These are phyloP conservation scores for Cucurbita pepo DNA, from an alignment of 306 rosid genomes.

Conservation along the genomic window DNA sequence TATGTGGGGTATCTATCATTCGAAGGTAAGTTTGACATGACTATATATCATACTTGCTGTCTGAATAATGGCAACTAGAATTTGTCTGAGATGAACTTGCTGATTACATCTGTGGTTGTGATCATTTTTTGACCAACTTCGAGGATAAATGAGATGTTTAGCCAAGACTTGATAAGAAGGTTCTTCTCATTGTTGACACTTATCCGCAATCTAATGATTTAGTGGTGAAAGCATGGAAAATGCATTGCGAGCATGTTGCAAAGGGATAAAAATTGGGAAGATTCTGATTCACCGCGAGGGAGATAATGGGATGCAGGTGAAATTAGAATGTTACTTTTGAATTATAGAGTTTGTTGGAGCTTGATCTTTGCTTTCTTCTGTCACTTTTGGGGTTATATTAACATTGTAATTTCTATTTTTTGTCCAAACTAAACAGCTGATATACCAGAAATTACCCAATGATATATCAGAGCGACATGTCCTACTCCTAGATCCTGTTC, in stretches of 20 bases:
- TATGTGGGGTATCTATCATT: slow-evolving; percentile 88
- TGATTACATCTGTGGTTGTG: not conserved
- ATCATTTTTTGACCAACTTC: not conserved
- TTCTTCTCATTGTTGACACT: slow-evolving; percentile 3
- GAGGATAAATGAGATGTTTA: not conserved
- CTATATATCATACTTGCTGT: slow-evolving; percentile 27
- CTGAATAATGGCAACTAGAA: not conserved
- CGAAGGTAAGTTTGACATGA: slow-evolving; percentile 68
- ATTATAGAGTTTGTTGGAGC: not conserved
- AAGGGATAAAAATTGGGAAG: slow-evolving; percentile 96
- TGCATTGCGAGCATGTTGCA: slow-evolving; percentile 95
- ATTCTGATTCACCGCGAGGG: slow-evolving; percentile 96
- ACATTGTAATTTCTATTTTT: not conserved
- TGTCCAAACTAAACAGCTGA: slow-evolving; percentile 49
- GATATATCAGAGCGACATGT: slow-evolving; percentile 97
- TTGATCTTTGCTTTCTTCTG: not conserved
- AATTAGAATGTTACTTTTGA: not conserved
- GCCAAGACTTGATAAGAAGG: not conserved
- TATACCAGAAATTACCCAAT: slow-evolving; percentile 88
- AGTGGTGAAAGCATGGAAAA: slow-evolving; percentile 99
- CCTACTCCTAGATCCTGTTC: slow-evolving; percentile 95
- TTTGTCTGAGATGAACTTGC: not conserved
- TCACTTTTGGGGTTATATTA: not conserved
- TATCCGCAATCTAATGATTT: slow-evolving; percentile 9
- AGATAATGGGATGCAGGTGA: slow-evolving; percentile 87